A percentile compares a stretch with the other conserved stretches of the same genome.
Evolutionary conservation across 2,329 filamentous ascomycete genomes (phyloP).

Genomic region (Cladophialophora bantiana): DNA sequence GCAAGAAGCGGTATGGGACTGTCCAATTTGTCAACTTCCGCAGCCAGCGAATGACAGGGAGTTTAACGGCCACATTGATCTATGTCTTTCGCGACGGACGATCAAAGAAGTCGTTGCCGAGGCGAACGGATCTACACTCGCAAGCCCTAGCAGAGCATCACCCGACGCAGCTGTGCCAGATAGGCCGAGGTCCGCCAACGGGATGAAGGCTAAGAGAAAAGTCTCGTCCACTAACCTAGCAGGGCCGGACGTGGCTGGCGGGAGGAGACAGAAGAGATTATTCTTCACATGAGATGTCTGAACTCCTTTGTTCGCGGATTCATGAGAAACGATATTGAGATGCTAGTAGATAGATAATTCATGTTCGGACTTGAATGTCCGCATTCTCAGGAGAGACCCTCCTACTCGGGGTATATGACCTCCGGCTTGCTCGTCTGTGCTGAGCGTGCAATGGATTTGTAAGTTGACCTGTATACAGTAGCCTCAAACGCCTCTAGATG

Average conservation of each 20-base stretch:
- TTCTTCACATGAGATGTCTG: slow-evolving; percentile 34
- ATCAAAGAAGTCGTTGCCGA: slow-evolving; percentile 78
- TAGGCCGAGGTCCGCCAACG: slow-evolving; percentile 5
- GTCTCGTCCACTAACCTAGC: slow-evolving; percentile 8
- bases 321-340: neutral
- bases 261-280: slow-evolving; percentile 36
- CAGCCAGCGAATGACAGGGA: slow-evolving; percentile 77
- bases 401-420: neutral
- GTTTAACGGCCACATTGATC: slow-evolving; percentile 93
- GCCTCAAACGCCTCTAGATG: neutral
- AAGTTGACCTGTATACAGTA: neutral
- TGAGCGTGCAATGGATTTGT: neutral
- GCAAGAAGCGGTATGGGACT: slow-evolving; percentile 68
- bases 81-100: slow-evolving; percentile 83
- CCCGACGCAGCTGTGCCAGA: slow-evolving; percentile 12
- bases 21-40: slow-evolving; percentile 82
- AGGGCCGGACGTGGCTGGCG: neutral
- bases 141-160: slow-evolving; percentile 10
- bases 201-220: slow-evolving; percentile 31
- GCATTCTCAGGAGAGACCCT: neutral
- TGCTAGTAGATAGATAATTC: neutral
- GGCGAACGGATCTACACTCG: slow-evolving; percentile 11
- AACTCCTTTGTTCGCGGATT: neutral
- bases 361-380: neutral
- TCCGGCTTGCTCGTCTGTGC: neutral